Evolutionary conservation across 345 rosid species (phyloP).

Genomic region (Hevea brasiliensis): DNA sequence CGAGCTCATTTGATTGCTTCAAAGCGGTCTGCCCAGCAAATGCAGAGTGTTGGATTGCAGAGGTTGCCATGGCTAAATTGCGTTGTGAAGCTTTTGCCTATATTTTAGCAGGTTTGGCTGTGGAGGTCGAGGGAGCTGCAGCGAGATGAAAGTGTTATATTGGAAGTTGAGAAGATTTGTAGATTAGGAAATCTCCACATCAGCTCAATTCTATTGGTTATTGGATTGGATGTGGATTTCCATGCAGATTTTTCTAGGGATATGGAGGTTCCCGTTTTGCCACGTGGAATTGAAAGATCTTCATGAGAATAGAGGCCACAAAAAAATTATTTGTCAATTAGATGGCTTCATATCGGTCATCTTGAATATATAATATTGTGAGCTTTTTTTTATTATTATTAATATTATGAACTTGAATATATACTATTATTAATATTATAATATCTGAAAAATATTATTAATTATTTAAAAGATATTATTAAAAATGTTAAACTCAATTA

Average conservation of each 20-base stretch:
- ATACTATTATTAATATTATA: too few relatives aligned
- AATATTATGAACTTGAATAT: too few relatives aligned
- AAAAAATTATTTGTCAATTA: too few relatives aligned
- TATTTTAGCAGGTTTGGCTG: not conserved
- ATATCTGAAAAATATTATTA: too few relatives aligned
- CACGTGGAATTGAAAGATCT: slow-evolving; percentile 45
- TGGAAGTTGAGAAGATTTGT: slow-evolving; percentile 22
- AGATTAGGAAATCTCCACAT: slow-evolving; percentile 56
- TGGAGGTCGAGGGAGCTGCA: not conserved
- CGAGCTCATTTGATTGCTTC: slow-evolving; percentile 65
- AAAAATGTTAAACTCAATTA: too few relatives aligned
- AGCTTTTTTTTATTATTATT: too few relatives aligned
- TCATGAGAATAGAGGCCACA: slow-evolving; percentile 6
- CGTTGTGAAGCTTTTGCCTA: not conserved
- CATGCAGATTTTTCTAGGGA: slow-evolving; percentile 28
- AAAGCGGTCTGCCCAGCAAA: slow-evolving; percentile 74
- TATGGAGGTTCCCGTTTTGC: slow-evolving; percentile 32
- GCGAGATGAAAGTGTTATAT: slow-evolving; percentile 38
- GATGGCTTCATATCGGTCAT: too few relatives aligned
- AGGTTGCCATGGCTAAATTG: slow-evolving; percentile 69
- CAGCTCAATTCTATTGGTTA: slow-evolving; percentile 48
- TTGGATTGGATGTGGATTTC: slow-evolving; percentile 42
- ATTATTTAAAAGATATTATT: too few relatives aligned
- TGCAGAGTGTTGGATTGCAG: slow-evolving; percentile 79
- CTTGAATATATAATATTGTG: too few relatives aligned